Conservation (phyloP, 257 asterid species). For the Dorcoceras hygrometricum region DNA sequence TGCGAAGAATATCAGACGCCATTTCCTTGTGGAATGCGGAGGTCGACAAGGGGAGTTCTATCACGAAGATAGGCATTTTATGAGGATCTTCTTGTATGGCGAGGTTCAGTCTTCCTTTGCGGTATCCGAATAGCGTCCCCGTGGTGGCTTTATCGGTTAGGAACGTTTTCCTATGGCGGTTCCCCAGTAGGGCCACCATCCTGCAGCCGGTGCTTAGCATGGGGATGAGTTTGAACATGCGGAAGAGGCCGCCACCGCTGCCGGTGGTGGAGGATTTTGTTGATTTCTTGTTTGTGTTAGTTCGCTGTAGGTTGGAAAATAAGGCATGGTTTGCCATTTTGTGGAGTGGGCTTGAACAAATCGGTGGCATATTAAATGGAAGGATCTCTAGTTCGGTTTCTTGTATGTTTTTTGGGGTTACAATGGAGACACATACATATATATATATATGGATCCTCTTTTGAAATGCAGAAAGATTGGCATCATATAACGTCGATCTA, state of each 20-base stretch:
- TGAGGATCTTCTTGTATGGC: constrained; percentile 93
- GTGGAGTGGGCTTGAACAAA: constrained; percentile 45
- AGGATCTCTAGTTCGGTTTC: neutral
- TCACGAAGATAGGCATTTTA: constrained; percentile 63
- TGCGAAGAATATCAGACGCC: constrained; percentile 67
- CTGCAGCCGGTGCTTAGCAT: constrained; percentile 91
- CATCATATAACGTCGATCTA: too few relatives aligned
- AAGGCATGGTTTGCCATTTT: constrained; percentile 55
- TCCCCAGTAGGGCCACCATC: constrained; percentile 72
- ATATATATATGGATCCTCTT: constrained; percentile 1
- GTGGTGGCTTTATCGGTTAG: constrained; percentile 71
- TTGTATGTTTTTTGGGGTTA: neutral
- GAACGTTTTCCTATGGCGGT: constrained; percentile 61
- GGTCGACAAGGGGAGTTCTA: constrained; percentile 82
- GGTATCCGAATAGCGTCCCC: constrained; percentile 76
- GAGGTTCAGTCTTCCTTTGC: constrained; percentile 57
- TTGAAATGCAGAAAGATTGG: neutral
- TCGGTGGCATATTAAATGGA: constrained; percentile 42
- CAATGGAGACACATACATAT: too few relatives aligned
- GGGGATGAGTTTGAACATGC: constrained; percentile 88
- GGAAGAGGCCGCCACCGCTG: constrained; percentile 54
- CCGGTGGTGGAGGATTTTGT: constrained; percentile 28
- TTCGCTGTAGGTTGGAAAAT: constrained; percentile 46
- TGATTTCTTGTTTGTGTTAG: constrained; percentile 28
- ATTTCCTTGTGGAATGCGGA: constrained; percentile 65